phyloP scores from a whole-genome alignment of 352 stramenopile species.

The Phytophthora citrophthora region DNA sequence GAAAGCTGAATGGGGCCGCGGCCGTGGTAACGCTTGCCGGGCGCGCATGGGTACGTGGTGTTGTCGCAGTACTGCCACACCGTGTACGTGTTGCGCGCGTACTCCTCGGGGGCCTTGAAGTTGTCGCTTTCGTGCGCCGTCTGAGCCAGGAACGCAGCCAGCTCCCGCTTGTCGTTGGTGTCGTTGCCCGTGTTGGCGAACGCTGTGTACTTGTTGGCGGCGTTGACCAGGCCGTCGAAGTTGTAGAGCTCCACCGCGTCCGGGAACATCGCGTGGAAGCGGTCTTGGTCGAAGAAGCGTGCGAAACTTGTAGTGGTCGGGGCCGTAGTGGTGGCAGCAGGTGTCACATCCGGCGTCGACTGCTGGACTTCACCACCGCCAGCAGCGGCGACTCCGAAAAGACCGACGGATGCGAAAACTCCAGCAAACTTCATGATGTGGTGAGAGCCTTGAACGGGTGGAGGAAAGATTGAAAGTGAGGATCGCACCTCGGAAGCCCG shows the following conservation, averaged over 20 bases:
- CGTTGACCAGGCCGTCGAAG: constrained; percentile 48
- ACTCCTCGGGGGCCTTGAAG: constrained; percentile 51
- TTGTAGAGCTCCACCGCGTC: constrained; percentile 47
- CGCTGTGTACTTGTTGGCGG: constrained; percentile 42
- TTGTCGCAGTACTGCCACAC: constrained; percentile 57
- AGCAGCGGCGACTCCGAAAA: constrained; percentile 25
- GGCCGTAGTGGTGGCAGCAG: constrained; percentile 2
- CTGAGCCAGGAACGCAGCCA: constrained; percentile 57
- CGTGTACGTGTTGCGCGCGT: constrained; percentile 41
- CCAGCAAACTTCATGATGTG: constrained; percentile 30
- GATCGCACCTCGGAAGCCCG: constrained; percentile 6
- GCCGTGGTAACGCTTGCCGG: constrained; percentile 53
- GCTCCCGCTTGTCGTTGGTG: constrained; percentile 43
- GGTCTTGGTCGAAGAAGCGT: constrained; percentile 45
- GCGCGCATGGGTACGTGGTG: constrained; percentile 35
- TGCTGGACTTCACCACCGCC: constrained; percentile 20
- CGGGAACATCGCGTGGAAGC: constrained; percentile 46
- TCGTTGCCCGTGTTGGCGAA: constrained; percentile 58
- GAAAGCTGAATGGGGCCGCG: constrained; percentile 58
- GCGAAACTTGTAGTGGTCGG: constrained; percentile 29
- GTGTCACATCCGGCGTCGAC: constrained; percentile 14
- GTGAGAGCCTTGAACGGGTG: constrained; percentile 3
- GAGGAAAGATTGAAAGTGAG: constrained; percentile 30
- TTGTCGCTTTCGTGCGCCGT: constrained; percentile 50
- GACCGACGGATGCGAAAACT: constrained; percentile 17